Conservation (phyloP, 306 rosid genomes). For the Cucumis cinereus region DNA sequence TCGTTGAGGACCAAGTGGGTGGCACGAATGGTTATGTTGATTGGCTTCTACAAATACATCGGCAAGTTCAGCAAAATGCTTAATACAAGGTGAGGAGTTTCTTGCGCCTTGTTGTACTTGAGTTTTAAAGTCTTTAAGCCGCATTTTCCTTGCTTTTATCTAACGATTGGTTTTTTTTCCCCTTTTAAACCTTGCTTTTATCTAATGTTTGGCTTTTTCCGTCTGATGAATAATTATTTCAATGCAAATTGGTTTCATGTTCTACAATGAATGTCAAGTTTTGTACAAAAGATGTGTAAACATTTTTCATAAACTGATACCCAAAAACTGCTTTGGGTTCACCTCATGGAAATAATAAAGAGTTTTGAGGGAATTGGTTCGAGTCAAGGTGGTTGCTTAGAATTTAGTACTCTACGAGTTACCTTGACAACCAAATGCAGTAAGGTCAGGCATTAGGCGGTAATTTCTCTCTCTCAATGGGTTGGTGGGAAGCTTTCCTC, state of each 20-base stretch:
- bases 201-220: background rate
- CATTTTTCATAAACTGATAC: background rate
- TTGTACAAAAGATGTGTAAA: background rate
- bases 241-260: background rate
- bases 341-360: background rate
- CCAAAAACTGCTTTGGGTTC: background rate
- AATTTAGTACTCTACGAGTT: background rate
- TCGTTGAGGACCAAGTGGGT: slow-evolving; percentile 89
- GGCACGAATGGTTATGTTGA: slow-evolving; percentile 71
- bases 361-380: background rate
- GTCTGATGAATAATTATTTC: background rate
- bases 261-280: background rate
- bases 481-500: too few relatives aligned
- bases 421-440: background rate
- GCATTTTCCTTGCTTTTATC: background rate
- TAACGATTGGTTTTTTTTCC: background rate
- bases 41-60: slow-evolving; percentile 79
- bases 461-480: too few relatives aligned
- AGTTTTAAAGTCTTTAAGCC: background rate
- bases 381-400: background rate
- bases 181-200: background rate
- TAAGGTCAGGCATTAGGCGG: background rate
- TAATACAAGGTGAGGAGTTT: slow-evolving; percentile 37
- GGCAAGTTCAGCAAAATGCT: slow-evolving; percentile 81
- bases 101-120: background rate